Base-by-base conservation (phyloP, 1,284 basidiomycete species). In the Puccinia novopanici region DNA sequence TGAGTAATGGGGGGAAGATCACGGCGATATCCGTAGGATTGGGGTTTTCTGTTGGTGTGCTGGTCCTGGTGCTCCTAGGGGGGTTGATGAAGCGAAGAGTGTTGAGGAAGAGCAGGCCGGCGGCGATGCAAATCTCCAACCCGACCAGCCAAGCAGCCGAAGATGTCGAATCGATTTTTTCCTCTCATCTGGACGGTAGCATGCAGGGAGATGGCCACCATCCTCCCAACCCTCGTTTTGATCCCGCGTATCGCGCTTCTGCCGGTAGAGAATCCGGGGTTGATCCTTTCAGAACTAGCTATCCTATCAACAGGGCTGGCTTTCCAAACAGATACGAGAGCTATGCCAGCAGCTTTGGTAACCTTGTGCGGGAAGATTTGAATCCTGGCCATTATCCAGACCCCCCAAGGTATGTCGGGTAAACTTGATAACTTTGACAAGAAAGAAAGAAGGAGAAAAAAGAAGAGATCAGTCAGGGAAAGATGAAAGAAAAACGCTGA, bases 281-380 rank as follows among this genome's bases (percentile, higher is more conserved):
- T 8, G 67, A 52, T 30, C 48, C 67, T 2, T 50, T 27, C 27
- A 45, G 48, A 40, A 27, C 42, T 30, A 68, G 48, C 22, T 45
- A 68, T 68, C n/a, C 24, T n/a, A 24, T 24, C 1, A 13, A 68
- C 67, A 1, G 42, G 2, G 42, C 22, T 27, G 40, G n/a, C 67
- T 24, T 17, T 17, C 48, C 3, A 24, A 40, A 68, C 42, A 48
- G 67, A 68, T 68, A 68, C 48, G 15, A 48, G 9, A 68, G 67
- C n/a, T 68, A 48, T 52, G 67, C n/a, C 15, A 68, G 42, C 27
- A 68, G 67, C 67, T 68, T 68, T 34, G 67, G 67, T 17, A 68
- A 68, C 67, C 40, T 40, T 40, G 34, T 2, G 17, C 59, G 5
- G 13, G 34, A 63, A 40, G 27, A 30, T 12, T 40, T 37, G 13